A percentile compares a stretch with the other conserved stretches of the same genome.
phyloP scores from a whole-genome alignment of 2,329 filamentous ascomycete genomes.

The Fusarium phyllophilum region DNA sequence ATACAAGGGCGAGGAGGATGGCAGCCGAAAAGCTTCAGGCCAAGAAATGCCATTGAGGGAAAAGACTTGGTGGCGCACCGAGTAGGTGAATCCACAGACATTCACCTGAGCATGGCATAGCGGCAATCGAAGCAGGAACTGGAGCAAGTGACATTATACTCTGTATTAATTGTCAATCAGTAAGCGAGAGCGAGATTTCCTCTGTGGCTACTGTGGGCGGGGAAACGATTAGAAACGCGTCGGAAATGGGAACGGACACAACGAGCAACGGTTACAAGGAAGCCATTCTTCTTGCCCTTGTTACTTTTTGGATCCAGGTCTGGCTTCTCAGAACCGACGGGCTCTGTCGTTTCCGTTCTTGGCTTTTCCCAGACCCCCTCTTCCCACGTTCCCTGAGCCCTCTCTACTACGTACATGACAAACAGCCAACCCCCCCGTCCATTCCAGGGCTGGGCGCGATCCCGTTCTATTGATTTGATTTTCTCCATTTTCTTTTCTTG shows the following conservation, averaged over 20 bases:
- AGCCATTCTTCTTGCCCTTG: conserved; percentile 4
- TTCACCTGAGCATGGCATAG: neutral
- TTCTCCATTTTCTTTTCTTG: neutral
- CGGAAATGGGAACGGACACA: conserved; percentile 26
- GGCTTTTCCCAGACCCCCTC: neutral
- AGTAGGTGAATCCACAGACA: conserved; percentile 14
- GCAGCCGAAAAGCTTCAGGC: conserved; percentile 62
- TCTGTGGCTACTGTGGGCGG: conserved; percentile 9
- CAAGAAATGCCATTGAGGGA: conserved; percentile 79
- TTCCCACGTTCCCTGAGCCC: neutral
- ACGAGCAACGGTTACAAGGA: conserved; percentile 26
- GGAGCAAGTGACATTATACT: conserved; percentile 13
- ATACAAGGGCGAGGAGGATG: conserved; percentile 81
- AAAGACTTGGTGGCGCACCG: conserved; percentile 73
- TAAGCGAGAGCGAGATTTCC: conserved; percentile 8
- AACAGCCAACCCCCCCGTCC: neutral
- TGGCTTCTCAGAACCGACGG: conserved; percentile 25
- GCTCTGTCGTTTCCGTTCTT: conserved; percentile 17
- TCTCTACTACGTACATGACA: neutral
- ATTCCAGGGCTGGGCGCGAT: neutral
- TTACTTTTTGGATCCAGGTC: conserved; percentile 17
- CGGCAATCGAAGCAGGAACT: conserved; percentile 13
- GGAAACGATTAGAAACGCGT: conserved; percentile 10
- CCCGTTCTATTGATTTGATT: neutral
- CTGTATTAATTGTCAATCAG: conserved; percentile 5